Conservation (phyloP, 768 basidiomycete species). For the Russula lepida region DNA sequence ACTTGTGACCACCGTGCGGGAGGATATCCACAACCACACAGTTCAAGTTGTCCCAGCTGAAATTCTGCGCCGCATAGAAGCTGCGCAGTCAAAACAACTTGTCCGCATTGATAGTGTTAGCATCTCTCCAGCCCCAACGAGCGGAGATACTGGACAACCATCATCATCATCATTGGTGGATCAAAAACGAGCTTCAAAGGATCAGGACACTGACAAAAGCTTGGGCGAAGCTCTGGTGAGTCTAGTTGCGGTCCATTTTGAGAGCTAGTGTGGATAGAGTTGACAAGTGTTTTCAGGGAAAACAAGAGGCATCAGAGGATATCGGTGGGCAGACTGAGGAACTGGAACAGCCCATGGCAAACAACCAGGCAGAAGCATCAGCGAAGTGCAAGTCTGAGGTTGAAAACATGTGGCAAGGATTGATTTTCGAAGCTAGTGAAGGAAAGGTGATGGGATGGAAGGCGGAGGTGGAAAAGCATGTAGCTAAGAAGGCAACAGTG, state of each 20-base stretch:
- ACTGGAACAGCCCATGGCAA: background rate
- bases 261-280: background rate
- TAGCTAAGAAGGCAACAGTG: no score
- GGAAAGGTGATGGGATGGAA: background rate
- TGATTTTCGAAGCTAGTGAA: background rate
- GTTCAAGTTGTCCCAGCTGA: background rate
- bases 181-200: background rate
- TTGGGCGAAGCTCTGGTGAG: background rate
- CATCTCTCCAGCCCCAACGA: background rate
- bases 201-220: background rate
- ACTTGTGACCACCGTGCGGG: slow-evolving; percentile 4
- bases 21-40: background rate
- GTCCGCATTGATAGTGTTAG: background rate
- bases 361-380: background rate
- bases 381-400: background rate
- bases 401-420: background rate
- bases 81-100: background rate
- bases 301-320: background rate
- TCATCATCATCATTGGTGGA: background rate
- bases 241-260: background rate
- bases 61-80: background rate
- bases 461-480: background rate
- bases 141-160: background rate
- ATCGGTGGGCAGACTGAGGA: background rate
- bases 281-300: background rate